Percentiles rank a stretch among this genome's conserved stretches.
phyloP scores from a whole-genome alignment of 2,329 filamentous ascomycete species.

The Fusarium xyrophilum region DNA sequence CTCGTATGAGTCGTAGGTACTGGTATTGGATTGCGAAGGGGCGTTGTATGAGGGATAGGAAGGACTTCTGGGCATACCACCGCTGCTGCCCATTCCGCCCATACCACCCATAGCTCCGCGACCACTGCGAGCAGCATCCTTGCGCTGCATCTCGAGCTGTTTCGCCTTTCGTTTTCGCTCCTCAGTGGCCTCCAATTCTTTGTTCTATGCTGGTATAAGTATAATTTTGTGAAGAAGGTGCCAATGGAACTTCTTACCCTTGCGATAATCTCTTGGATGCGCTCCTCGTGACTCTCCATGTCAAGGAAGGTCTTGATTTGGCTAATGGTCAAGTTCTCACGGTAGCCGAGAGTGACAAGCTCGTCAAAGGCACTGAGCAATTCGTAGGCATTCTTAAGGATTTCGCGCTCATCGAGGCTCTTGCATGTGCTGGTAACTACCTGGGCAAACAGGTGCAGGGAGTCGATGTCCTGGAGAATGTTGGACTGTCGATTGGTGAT shows the following conservation, averaged over 20 bases:
- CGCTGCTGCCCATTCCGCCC: slow-evolving; percentile 41
- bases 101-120: slow-evolving; percentile 48
- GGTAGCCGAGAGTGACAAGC: slow-evolving; percentile 91
- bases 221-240: background rate
- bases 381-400: slow-evolving; percentile 93
- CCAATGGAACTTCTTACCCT: slow-evolving; percentile 61
- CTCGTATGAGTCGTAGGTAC: slow-evolving; percentile 93
- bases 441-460: slow-evolving; percentile 95
- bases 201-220: slow-evolving; percentile 70
- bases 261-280: slow-evolving; percentile 97
- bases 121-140: slow-evolving; percentile 84
- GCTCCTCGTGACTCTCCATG: slow-evolving; percentile 99
- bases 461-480: slow-evolving; percentile 98
- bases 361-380: slow-evolving; percentile 97
- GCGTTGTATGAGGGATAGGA: slow-evolving; percentile 90
- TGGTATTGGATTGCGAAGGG: slow-evolving; percentile 74
- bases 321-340: slow-evolving; percentile 93
- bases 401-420: slow-evolving; percentile 93
- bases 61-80: slow-evolving; percentile 72
- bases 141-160: slow-evolving; percentile 98
- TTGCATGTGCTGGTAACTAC: slow-evolving; percentile 97
- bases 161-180: slow-evolving; percentile 99
- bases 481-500: slow-evolving; percentile 99
- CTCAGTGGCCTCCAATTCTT: slow-evolving; percentile 96
- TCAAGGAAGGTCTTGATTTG: slow-evolving; percentile 99